phyloP scores from a whole-genome alignment of 495 filamentous ascomycete genomes.

The Niebla homalea region DNA sequence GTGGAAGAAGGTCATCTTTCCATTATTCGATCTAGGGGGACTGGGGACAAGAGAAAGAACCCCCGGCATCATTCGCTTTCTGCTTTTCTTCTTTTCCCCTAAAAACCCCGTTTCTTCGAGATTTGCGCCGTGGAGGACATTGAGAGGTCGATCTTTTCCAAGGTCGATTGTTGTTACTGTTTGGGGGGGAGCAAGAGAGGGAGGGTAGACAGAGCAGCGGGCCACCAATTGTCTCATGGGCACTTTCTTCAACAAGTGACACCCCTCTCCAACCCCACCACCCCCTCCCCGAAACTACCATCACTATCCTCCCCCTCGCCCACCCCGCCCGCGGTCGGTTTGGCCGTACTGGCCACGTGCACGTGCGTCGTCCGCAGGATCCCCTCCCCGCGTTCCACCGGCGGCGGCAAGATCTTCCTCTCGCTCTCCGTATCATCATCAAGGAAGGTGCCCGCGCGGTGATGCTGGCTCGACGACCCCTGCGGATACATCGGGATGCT shows the following conservation, averaged over 20 bases:
- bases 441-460: neutral
- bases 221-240: too few relatives aligned
- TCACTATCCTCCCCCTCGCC: slow-evolving; percentile 1
- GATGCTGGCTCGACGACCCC: neutral
- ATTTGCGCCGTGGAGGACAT: too few relatives aligned
- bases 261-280: neutral
- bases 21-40: too few relatives aligned
- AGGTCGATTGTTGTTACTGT: too few relatives aligned
- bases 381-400: neutral
- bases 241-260: neutral
- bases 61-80: too few relatives aligned
- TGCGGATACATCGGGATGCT: neutral
- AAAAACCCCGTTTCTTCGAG: too few relatives aligned
- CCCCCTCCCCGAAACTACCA: neutral
- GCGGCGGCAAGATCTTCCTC: neutral
- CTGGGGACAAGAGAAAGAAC: too few relatives aligned
- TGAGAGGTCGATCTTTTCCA: too few relatives aligned
- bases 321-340: neutral
- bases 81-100: too few relatives aligned
- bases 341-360: neutral
- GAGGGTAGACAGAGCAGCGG: too few relatives aligned
- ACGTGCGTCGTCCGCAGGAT: slow-evolving; percentile 2
- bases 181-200: too few relatives aligned
- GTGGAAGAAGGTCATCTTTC: too few relatives aligned
- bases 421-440: slow-evolving; percentile 1